phyloP scores from a whole-genome alignment of 1,139 yeast genomes.

The Yamadazyma spencermartinsiae region DNA sequence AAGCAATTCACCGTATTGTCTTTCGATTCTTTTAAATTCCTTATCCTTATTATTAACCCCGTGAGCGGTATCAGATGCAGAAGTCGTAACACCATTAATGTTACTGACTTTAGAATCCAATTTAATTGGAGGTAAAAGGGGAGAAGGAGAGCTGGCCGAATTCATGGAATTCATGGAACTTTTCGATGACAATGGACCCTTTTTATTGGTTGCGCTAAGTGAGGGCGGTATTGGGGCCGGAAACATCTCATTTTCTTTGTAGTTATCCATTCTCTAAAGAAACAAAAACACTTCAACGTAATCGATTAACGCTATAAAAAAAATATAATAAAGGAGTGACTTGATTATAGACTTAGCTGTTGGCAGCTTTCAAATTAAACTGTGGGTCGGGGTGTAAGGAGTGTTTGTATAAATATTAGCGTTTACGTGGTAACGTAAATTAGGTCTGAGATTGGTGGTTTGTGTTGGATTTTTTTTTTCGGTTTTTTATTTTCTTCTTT shows the following conservation, averaged over 20 bases:
- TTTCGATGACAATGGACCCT: constrained; percentile 8
- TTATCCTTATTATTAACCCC: constrained; percentile 4
- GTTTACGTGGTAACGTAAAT: too few relatives aligned
- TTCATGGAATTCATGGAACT: constrained; percentile 6
- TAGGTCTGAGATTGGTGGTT: too few relatives aligned
- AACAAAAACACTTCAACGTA: not conserved
- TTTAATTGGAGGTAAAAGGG: constrained; percentile 14
- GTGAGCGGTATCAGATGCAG: not conserved
- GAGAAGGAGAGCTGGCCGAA: constrained; percentile 5
- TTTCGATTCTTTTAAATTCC: constrained; percentile 7
- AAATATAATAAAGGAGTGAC: too few relatives aligned
- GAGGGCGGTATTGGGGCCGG: constrained; percentile 6
- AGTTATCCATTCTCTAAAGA: constrained; percentile 8
- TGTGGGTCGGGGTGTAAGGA: too few relatives aligned
- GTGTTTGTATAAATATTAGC: too few relatives aligned
- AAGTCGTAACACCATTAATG: constrained; percentile 1
- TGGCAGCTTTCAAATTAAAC: too few relatives aligned
- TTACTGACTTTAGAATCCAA: constrained; percentile 7
- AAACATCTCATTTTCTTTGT: constrained; percentile 10
- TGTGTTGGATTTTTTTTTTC: too few relatives aligned
- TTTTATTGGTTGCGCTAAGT: not conserved
- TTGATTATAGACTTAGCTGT: too few relatives aligned
- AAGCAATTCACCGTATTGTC: constrained; percentile 16
- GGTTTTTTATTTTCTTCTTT: too few relatives aligned
- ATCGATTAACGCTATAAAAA: too few relatives aligned